These are phyloP conservation scores for Diaporthe ampelina DNA, from an alignment of 2,329 filamentous ascomycete species.

Conservation along the genomic window DNA sequence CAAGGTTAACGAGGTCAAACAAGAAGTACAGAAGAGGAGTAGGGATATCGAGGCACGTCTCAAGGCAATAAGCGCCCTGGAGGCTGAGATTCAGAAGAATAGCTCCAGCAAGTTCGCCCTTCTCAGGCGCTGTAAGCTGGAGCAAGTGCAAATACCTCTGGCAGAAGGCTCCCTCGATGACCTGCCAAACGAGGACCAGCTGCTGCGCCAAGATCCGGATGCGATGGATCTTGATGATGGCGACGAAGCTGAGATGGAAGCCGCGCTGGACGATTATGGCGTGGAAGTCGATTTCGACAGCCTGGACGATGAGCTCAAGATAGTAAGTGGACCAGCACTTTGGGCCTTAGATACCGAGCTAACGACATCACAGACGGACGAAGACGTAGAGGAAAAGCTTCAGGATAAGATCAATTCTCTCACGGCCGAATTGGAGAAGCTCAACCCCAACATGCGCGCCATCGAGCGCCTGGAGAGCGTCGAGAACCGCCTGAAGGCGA, in stretches of 20 bases:
- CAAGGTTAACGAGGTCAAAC: constrained; percentile 82
- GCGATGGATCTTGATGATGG: constrained; percentile 92
- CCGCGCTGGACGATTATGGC: constrained; percentile 87
- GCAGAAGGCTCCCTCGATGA: constrained; percentile 82
- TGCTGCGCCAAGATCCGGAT: constrained; percentile 83
- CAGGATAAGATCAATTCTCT: constrained; percentile 83
- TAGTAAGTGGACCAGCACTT: constrained; percentile 64
- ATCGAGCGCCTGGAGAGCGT: constrained; percentile 92
- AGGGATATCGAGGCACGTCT: constrained; percentile 83
- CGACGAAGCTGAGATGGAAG: constrained; percentile 72
- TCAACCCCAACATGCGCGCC: constrained; percentile 96
- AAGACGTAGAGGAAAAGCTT: constrained; percentile 80
- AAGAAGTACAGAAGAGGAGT: constrained; percentile 85
- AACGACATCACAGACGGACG: constrained; percentile 68
- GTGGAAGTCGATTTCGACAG: constrained; percentile 89
- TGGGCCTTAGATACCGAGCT: constrained; percentile 43
- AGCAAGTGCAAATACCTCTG: constrained; percentile 91
- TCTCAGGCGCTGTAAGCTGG: constrained; percentile 90
- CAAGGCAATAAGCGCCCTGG: constrained; percentile 83
- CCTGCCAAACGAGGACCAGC: constrained; percentile 87
- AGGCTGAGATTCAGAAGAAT: constrained; percentile 88
- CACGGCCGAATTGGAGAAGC: constrained; percentile 86
- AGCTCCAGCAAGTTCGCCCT: constrained; percentile 86
- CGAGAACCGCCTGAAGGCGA: constrained; percentile 83
- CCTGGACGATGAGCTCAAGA: constrained; percentile 85